These are phyloP conservation scores for Colletotrichum agaves DNA, from an alignment of 2,329 filamentous ascomycete genomes.

Conservation along the genomic window DNA sequence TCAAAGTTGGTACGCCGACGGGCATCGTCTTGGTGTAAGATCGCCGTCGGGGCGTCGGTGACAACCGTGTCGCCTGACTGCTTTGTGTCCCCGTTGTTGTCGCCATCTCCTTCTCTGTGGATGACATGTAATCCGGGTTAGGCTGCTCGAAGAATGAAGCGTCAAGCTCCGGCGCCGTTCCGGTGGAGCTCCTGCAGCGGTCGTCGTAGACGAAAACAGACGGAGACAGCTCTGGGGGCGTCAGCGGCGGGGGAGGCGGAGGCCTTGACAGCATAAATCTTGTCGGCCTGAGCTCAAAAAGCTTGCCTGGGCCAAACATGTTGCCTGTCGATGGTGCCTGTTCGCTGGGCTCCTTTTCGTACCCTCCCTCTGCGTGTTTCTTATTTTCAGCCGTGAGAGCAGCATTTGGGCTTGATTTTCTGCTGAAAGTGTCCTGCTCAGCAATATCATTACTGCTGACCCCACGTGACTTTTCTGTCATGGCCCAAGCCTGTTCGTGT, in stretches of 20 bases:
- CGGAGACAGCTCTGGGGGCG: slow-evolving; percentile 57
- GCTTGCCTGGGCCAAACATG: not conserved
- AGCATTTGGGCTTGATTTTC: slow-evolving; percentile 18
- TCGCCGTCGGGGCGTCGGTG: slow-evolving; percentile 50
- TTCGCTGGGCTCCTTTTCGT: not conserved
- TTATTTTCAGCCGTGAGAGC: slow-evolving; percentile 5
- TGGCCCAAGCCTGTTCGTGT: slow-evolving; percentile 22
- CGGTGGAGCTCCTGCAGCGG: slow-evolving; percentile 47
- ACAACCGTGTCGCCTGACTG: slow-evolving; percentile 40
- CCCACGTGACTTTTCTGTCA: slow-evolving; percentile 47
- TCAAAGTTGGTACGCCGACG: slow-evolving; percentile 46
- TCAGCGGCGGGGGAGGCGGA: slow-evolving; percentile 61
- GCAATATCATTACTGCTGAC: slow-evolving; percentile 41
- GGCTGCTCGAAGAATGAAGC: slow-evolving; percentile 59
- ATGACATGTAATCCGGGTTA: slow-evolving; percentile 60
- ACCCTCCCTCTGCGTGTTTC: not conserved
- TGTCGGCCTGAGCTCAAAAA: slow-evolving; percentile 29
- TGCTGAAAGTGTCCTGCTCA: slow-evolving; percentile 10
- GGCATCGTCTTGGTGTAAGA: slow-evolving; percentile 57
- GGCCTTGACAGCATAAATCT: slow-evolving; percentile 47
- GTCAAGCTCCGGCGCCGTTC: slow-evolving; percentile 49
- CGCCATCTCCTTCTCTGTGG: slow-evolving; percentile 41
- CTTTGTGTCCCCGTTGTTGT: slow-evolving; percentile 40
- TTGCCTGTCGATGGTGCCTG: not conserved
- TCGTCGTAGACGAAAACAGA: slow-evolving; percentile 57